Evolutionary conservation across 371 early-diverging fungal species (phyloP), one percentile per base, ranked within the genome.

Genomic region (Entomophthora muscae): DNA sequence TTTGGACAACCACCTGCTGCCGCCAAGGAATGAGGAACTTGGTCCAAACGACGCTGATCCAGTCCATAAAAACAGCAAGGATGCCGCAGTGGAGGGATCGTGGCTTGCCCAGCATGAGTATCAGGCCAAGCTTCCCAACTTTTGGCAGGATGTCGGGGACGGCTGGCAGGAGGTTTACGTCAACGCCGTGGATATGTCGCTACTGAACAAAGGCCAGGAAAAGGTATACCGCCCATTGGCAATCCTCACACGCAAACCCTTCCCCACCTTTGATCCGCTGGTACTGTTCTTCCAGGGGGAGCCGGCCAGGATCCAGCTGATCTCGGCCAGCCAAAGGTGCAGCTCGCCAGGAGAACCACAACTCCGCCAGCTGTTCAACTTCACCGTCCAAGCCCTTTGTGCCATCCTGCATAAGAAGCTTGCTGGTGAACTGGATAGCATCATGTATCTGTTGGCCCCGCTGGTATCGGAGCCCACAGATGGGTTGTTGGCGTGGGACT

Each of bases 1-100:
- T 0, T 71, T 94, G 29, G 80, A 88, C 67, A 86, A 91, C 32
- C 76, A 83, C 53, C 72, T 95, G 23, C 56, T 83, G 23, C 91
- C 91, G 52, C 51, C 61, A 13, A 57, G 33, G 17, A 33, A 63
- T 1, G 59, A 22, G 10, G 53, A 1, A 27, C 30, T 62, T 22
- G 66, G 61, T 0, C 64, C 64, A 21, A 58, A 63, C 13, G 65
- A 63, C 2, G 66, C 59, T 55, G 67, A 69, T 33, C 63, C 62
- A 54, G 51, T 26, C 3, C 54, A 30, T 13, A 3, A 57, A 23
- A 27, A 29, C 22, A 23, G 32, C 51, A n/a, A 59, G 32, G 24
- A 61, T 57, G 64, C 52, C 0, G 31, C 54, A 1, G 52, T 64
- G 12, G 66, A 68, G 60, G 69, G 64, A 23, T 53, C 66, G 7